phyloP scores from a whole-genome alignment of 441 rosid species.

The Eutrema salsugineum region DNA sequence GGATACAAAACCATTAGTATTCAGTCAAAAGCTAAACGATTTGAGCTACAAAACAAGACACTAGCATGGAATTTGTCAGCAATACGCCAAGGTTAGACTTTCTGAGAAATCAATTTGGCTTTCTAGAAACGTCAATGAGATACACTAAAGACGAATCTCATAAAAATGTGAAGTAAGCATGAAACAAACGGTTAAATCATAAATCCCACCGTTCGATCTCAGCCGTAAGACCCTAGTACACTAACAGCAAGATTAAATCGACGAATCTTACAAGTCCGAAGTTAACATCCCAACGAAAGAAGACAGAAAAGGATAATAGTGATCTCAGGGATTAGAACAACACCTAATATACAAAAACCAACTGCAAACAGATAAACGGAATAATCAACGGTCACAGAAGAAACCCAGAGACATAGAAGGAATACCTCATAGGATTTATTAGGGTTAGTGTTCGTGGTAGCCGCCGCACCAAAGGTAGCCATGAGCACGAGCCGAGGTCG shows the following conservation, averaged over 20 bases:
- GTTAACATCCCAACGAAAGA: not conserved
- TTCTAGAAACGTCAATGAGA: not conserved
- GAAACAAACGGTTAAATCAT: not conserved
- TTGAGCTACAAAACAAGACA: not conserved
- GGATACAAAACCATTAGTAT: not conserved
- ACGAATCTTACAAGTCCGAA: not conserved
- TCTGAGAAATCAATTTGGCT: not conserved
- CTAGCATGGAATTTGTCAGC: not conserved
- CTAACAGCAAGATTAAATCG: not conserved
- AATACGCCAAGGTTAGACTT: not conserved
- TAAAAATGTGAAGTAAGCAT: not conserved
- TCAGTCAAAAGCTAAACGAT: not conserved
- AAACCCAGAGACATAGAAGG: not conserved
- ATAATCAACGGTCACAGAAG: not conserved
- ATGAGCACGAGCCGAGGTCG: constrained; percentile 27
- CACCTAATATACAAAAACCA: not conserved
- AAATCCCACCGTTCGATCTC: not conserved
- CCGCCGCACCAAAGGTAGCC: constrained; percentile 66
- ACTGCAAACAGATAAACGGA: not conserved
- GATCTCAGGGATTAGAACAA: not conserved
- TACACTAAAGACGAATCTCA: not conserved
- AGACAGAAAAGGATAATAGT: not conserved
- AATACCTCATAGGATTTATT: constrained; percentile 85
- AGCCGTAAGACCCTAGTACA: constrained; percentile 11
- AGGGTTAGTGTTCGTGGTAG: constrained; percentile 55